These are phyloP conservation scores for Ophiostoma sp. DNA, from an alignment of 2,329 filamentous ascomycete genomes.

Conservation along the genomic window DNA sequence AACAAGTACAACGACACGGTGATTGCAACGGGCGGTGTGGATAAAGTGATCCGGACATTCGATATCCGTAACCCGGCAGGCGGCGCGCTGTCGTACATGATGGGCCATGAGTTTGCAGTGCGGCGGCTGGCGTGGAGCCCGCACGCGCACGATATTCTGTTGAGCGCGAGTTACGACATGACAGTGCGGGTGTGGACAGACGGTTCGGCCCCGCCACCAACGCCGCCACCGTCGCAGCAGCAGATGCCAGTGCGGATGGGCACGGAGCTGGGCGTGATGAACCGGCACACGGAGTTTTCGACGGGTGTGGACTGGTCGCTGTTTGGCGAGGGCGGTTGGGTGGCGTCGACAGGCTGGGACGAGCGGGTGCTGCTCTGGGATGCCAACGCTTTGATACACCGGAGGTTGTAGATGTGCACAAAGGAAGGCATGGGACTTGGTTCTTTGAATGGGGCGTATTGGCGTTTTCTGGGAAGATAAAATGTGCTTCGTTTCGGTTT, in stretches of 20 bases:
- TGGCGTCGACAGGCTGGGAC: slow-evolving; percentile 92
- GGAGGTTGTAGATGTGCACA: slow-evolving; percentile 13
- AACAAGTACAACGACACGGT: slow-evolving; percentile 92
- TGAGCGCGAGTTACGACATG: slow-evolving; percentile 97
- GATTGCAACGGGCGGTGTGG: slow-evolving; percentile 85
- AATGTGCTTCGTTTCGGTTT: neutral
- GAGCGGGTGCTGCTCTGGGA: slow-evolving; percentile 92
- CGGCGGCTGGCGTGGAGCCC: slow-evolving; percentile 87
- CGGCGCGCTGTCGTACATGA: slow-evolving; percentile 71
- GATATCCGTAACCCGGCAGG: slow-evolving; percentile 76
- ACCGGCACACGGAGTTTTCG: slow-evolving; percentile 89
- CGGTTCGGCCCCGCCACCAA: slow-evolving; percentile 45
- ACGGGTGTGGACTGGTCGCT: slow-evolving; percentile 98
- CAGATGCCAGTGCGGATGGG: slow-evolving; percentile 51
- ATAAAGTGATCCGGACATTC: slow-evolving; percentile 83
- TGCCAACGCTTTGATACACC: slow-evolving; percentile 56
- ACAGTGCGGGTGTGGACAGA: slow-evolving; percentile 93
- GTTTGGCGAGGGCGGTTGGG: slow-evolving; percentile 94
- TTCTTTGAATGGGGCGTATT: neutral
- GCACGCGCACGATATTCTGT: slow-evolving; percentile 82
- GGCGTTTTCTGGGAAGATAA: slow-evolving; percentile 4
- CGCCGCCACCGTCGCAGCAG: slow-evolving; percentile 31
- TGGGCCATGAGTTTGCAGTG: slow-evolving; percentile 89
- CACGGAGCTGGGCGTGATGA: slow-evolving; percentile 81
- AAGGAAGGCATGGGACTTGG: too few species aligned